Conservation (phyloP, 2,329 filamentous ascomycete genomes). For the Alternaria consortialis region DNA sequence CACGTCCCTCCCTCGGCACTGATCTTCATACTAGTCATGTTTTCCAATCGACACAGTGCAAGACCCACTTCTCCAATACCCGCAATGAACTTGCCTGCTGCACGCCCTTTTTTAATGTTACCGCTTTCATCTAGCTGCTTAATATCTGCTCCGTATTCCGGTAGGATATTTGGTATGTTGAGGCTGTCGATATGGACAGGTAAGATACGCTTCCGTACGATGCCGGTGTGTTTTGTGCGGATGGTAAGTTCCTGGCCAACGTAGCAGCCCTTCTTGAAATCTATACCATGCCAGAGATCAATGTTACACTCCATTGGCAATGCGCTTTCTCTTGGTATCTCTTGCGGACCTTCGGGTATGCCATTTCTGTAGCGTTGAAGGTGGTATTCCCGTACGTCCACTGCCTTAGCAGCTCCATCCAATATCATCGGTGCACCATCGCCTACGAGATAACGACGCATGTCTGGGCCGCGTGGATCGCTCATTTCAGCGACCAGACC, state of each 20-base stretch:
- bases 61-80: conserved; percentile 87
- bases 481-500: conserved; percentile 20
- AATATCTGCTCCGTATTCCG: conserved; percentile 61
- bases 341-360: conserved; percentile 82
- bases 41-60: conserved; percentile 84
- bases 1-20: conserved; percentile 72
- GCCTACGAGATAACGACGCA: conserved; percentile 17
- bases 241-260: conserved; percentile 97
- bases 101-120: conserved; percentile 62
- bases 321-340: conserved; percentile 75
- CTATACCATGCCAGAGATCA: conserved; percentile 83
- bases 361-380: conserved; percentile 81
- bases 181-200: conserved; percentile 75
- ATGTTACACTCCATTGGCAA: conserved; percentile 90
- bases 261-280: conserved; percentile 97
- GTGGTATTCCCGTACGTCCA: conserved; percentile 66
- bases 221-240: conserved; percentile 90
- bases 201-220: conserved; percentile 88
- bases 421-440: conserved; percentile 6
- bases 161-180: conserved; percentile 39
- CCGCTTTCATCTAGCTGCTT: conserved; percentile 59
- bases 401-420: conserved; percentile 11
- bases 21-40: conserved; percentile 83
- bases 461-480: conserved; percentile 35
- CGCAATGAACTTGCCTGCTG: conserved; percentile 80